phyloP scores from a whole-genome alignment of 495 filamentous ascomycete genomes.

The Durotheca rogersii region DNA sequence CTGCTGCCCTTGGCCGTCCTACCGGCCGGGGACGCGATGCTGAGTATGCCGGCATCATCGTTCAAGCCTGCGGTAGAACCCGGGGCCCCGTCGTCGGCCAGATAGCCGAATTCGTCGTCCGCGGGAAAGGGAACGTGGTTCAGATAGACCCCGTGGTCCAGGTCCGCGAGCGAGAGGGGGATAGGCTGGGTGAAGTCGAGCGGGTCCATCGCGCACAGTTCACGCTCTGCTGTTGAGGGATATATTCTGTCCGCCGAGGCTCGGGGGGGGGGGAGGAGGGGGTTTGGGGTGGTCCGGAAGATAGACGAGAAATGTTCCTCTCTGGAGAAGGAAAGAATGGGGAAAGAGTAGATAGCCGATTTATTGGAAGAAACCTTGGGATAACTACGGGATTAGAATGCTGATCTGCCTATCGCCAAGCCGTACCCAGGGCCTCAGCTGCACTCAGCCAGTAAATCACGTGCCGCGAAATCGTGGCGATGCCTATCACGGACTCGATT shows the following conservation, averaged over 20 bases:
- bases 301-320: too few relatives aligned
- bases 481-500: constrained; percentile 1
- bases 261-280: too few relatives aligned
- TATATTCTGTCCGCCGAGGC: too few relatives aligned
- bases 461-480: constrained; percentile 9
- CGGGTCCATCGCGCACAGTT: constrained; percentile 17
- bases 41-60: constrained; percentile 9
- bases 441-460: constrained; percentile 10
- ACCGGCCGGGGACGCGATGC: constrained; percentile 10
- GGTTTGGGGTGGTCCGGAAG: too few relatives aligned
- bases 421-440: constrained; percentile 16
- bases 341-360: too few relatives aligned
- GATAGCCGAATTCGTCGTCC: constrained; percentile 37
- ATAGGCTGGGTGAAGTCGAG: constrained; percentile 24
- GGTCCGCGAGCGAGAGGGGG: constrained; percentile 27
- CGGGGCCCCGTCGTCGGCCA: constrained; percentile 33
- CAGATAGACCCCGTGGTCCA: constrained; percentile 27
- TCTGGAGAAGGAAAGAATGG: too few relatives aligned
- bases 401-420: constrained; percentile 16
- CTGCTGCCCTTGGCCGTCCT: constrained; percentile 1
- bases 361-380: neutral
- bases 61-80: constrained; percentile 15
- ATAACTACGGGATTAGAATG: constrained; percentile 7
- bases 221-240: too few relatives aligned
- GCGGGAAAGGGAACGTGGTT: constrained; percentile 37